Percentiles rank a stretch among this genome's conserved stretches.
phyloP scores from a whole-genome alignment of 306 rosid species.

The Ziziphus jujuba region DNA sequence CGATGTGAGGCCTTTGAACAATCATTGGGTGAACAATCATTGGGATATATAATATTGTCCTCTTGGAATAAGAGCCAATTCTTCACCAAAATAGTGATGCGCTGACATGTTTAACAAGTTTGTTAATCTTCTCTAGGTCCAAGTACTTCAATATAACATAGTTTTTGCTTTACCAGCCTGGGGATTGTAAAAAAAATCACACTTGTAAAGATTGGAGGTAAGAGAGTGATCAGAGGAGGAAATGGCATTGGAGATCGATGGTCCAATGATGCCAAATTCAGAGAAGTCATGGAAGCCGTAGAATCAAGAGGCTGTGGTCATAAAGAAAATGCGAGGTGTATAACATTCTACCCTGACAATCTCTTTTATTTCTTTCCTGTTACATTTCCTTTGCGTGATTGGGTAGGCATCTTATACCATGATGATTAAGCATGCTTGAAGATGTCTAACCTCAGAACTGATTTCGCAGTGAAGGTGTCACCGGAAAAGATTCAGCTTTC shows the following conservation, averaged over 20 bases:
- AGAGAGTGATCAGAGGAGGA: constrained; percentile 84
- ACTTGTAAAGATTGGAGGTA: constrained; percentile 85
- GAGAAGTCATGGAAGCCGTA: constrained; percentile 52
- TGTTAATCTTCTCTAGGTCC: constrained; percentile 8
- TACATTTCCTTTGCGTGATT: constrained; percentile 17
- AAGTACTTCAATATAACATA: constrained; percentile 23
- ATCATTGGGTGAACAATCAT: no score
- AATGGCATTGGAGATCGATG: constrained; percentile 69
- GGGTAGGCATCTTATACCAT: constrained; percentile 8
- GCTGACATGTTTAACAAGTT: no score
- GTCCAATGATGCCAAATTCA: constrained; percentile 47
- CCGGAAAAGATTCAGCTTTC: constrained; percentile 49
- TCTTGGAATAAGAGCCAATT: no score
- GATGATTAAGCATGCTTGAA: constrained; percentile 17
- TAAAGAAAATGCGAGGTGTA: constrained; percentile 59
- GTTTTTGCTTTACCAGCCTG: constrained; percentile 60
- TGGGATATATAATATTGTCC: no score
- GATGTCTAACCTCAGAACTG: constrained; percentile 39
- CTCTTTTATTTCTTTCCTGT: constrained; percentile 20
- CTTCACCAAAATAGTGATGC: no score
- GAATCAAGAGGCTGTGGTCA: constrained; percentile 41
- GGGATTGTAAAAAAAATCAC: constrained; percentile 68
- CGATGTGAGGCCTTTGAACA: constrained; percentile 37
- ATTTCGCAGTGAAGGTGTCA: constrained; percentile 76
- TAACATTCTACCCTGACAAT: constrained; percentile 12